Percentiles rank a stretch among this genome's conserved stretches.
Conservation (phyloP, 2,329 filamentous ascomycete species). For the Xylariales sp. region DNA sequence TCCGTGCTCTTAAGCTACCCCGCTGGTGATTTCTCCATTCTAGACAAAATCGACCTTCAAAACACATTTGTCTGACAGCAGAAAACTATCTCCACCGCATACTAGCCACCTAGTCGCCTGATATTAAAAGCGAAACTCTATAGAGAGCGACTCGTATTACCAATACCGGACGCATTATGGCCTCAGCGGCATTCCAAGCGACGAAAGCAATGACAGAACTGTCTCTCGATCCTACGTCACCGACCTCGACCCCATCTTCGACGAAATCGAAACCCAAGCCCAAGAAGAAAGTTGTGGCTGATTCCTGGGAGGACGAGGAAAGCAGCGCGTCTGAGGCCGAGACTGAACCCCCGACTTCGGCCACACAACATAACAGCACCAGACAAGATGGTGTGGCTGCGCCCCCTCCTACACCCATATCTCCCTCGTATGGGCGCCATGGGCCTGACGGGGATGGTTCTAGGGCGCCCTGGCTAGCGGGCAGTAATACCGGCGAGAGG, state of each 20-base stretch:
- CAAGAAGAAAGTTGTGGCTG: slow-evolving; percentile 64
- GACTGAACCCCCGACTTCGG: slow-evolving; percentile 41
- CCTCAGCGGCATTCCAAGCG: slow-evolving; percentile 39
- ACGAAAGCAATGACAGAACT: slow-evolving; percentile 49
- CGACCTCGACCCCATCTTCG: slow-evolving; percentile 18
- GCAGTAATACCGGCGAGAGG: slow-evolving; percentile 24
- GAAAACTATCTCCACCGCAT: no score
- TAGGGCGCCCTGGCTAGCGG: slow-evolving; percentile 33
- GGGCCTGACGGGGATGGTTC: slow-evolving; percentile 9
- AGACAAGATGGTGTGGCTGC: slow-evolving; percentile 56
- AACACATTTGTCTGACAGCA: not conserved
- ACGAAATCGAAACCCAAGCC: slow-evolving; percentile 43
- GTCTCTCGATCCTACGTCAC: slow-evolving; percentile 44
- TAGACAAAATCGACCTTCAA: slow-evolving; percentile 6
- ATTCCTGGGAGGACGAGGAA: slow-evolving; percentile 83
- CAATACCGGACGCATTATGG: slow-evolving; percentile 36
- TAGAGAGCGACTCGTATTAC: not conserved
- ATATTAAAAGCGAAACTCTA: not conserved
- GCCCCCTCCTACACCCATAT: slow-evolving; percentile 76
- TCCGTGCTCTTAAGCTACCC: slow-evolving; percentile 5
- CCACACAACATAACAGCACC: slow-evolving; percentile 38
- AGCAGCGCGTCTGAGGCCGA: slow-evolving; percentile 57
- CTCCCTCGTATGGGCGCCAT: slow-evolving; percentile 57
- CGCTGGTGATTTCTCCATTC: not conserved
- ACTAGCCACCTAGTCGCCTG: not conserved